Base-by-base conservation (phyloP, 208 protist genomes). In the Trypanosoma vivax region DNA sequence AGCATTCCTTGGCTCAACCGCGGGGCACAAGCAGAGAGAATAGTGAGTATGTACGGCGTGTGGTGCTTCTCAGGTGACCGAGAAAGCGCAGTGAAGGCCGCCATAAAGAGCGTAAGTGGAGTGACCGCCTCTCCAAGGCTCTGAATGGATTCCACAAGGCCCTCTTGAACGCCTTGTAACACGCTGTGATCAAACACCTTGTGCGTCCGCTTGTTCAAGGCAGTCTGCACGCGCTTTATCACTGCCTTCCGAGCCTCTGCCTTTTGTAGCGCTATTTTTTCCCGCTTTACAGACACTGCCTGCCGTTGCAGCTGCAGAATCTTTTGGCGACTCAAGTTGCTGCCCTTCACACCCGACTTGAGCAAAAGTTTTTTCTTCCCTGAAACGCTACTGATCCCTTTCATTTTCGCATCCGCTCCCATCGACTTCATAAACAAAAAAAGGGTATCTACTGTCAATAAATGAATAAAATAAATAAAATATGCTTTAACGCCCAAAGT, bases 51-150 rank as follows among this genome's bases (percentile, higher is more conserved):
- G 55, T 93, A 93, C 3, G 86, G 79, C 33, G 85, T 60, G 33
- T 92, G 79, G 21, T 81, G 71, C 53, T 76, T 79, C n/a, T 93
- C 82, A 2, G 76, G 64, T 9, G 73, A 53, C 43, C 68, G 71
- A 13, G 73, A 70, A 2, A 85, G 57, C 0, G 86, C 79, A 0
- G 83, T 87, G 45, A 62, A 81, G 42, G 86, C 76, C 13, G 65
- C 76, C 71, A 93, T 88, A 66, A 88, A 90, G 35, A 93, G 68
- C 9, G 86, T 77, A 2, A 90, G 73, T 4, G 86, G 82, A 28
- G 62, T 79, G 2, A 90, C 76, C 10, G 53, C 49, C 55, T 93
- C 76, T 0, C 69, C 63, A 9, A 93, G 76, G 34, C 28, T 39
- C 27, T 68, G 39, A 55, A 93, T 90, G 21, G 79, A 83, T 28